A percentile compares a stretch with the other conserved stretches of the same genome.
phyloP scores from a whole-genome alignment of 2,329 filamentous ascomycete genomes.

The Fusarium sp. region DNA sequence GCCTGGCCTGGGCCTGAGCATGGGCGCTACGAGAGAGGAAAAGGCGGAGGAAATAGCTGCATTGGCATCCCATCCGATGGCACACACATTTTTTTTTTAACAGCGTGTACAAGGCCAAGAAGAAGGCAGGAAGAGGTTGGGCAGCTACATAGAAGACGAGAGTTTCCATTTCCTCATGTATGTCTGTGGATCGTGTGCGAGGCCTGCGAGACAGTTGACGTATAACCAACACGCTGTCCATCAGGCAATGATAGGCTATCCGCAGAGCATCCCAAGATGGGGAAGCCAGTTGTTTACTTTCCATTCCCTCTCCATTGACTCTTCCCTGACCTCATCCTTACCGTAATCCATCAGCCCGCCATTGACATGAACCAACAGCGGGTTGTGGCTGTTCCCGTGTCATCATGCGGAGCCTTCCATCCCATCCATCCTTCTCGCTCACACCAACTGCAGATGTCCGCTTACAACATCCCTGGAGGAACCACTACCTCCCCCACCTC shows the following conservation, averaged over 20 bases:
- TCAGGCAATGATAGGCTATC: slow-evolving; percentile 5
- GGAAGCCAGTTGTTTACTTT: not conserved
- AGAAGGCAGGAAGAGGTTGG: slow-evolving; percentile 1
- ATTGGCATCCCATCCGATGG: slow-evolving; percentile 10
- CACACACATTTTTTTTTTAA: slow-evolving; percentile 10
- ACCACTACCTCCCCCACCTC: slow-evolving; percentile 14
- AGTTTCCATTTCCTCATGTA: slow-evolving; percentile 6
- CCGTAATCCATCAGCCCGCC: not conserved
- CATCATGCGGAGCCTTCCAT: not conserved
- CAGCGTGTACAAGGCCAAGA: not conserved
- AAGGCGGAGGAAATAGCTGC: slow-evolving; percentile 23
- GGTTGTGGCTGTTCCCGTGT: not conserved
- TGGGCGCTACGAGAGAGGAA: slow-evolving; percentile 11
- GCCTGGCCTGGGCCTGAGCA: slow-evolving; percentile 8
- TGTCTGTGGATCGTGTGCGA: slow-evolving; percentile 3
- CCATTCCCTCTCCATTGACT: not conserved
- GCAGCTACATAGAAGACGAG: slow-evolving; percentile 2
- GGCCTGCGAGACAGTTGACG: slow-evolving; percentile 11
- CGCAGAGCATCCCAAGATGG: not conserved
- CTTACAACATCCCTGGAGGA: slow-evolving; percentile 13
- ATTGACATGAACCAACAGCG: not conserved
- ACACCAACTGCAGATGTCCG: not conserved
- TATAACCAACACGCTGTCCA: not conserved
- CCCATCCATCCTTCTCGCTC: not conserved
- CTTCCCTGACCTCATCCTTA: not conserved